phyloP scores from a whole-genome alignment of 2,329 filamentous ascomycete genomes.

The Colletotrichum zoysiae region DNA sequence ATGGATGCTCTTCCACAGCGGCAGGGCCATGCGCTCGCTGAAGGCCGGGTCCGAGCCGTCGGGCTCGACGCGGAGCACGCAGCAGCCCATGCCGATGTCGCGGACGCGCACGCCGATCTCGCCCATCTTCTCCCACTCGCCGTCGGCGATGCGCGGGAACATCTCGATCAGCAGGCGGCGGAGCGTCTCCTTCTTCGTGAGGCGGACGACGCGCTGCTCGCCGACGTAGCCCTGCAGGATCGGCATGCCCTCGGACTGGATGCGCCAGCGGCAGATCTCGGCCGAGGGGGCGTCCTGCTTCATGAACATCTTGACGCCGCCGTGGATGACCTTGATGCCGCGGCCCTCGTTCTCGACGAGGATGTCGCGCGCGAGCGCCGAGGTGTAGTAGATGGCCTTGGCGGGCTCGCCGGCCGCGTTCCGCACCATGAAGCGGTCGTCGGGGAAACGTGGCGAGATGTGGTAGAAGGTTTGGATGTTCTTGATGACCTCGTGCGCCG shows the following conservation, averaged over 20 bases:
- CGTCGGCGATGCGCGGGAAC: conserved; percentile 89
- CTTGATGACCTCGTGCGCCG: conserved; percentile 80
- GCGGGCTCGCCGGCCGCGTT: conserved; percentile 89
- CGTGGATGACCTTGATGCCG: conserved; percentile 95
- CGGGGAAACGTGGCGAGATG: conserved; percentile 85
- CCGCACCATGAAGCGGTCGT: conserved; percentile 94
- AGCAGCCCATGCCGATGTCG: conserved; percentile 90
- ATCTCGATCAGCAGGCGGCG: conserved; percentile 90
- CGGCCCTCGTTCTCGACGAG: conserved; percentile 88
- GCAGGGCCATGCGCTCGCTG: conserved; percentile 85
- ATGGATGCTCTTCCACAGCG: conserved; percentile 92
- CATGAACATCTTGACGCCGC: conserved; percentile 98
- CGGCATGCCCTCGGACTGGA: conserved; percentile 93
- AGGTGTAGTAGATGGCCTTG: conserved; percentile 98
- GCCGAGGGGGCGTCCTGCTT: conserved; percentile 93
- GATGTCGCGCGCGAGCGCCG: conserved; percentile 85
- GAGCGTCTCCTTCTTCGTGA: conserved; percentile 84
- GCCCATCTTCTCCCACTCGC: conserved; percentile 80
- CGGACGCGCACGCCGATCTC: conserved; percentile 89
- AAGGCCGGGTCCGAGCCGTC: conserved; percentile 72
- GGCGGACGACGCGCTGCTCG: conserved; percentile 77
- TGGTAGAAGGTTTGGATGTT: conserved; percentile 88
- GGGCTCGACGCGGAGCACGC: conserved; percentile 86
- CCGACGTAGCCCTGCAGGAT: conserved; percentile 94
- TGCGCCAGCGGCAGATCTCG: conserved; percentile 91